Conservation (phyloP, 805 yeast species). For the Isabelozyma heimii region DNA sequence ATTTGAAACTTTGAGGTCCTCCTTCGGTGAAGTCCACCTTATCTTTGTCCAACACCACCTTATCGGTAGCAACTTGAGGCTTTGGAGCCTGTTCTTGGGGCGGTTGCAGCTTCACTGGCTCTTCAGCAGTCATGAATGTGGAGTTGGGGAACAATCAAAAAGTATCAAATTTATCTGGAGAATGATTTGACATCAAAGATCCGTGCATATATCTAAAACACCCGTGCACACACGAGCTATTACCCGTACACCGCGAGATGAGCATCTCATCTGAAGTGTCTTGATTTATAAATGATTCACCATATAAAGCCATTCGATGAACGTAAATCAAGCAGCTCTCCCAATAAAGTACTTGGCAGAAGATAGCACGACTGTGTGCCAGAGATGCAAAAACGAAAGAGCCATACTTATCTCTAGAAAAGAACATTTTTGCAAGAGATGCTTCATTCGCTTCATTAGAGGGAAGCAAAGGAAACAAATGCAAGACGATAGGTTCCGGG, state of each 20-base stretch:
- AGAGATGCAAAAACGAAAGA: constrained; percentile 45
- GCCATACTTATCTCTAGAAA: constrained; percentile 54
- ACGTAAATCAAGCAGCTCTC: not conserved
- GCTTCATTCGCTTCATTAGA: constrained; percentile 71
- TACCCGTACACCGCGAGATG: not conserved
- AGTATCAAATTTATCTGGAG: too few species aligned
- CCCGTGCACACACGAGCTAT: too few species aligned
- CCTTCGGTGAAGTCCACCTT: constrained; percentile 59
- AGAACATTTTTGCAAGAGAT: constrained; percentile 61
- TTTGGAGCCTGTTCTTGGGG: not conserved
- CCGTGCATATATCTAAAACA: too few species aligned
- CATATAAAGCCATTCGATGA: not conserved
- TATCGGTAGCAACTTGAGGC: constrained; percentile 13
- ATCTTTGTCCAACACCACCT: constrained; percentile 29
- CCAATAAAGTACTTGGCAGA: constrained; percentile 8
- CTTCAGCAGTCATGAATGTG: not conserved
- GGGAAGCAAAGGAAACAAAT: constrained; percentile 81
- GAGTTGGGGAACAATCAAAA: too few species aligned
- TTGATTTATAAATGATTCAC: not conserved
- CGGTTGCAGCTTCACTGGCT: not conserved
- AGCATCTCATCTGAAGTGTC: not conserved
- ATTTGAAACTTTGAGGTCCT: constrained; percentile 51
- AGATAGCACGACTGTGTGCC: constrained; percentile 26
- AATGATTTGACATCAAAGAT: too few species aligned
- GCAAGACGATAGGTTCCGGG: constrained; percentile 70